These are phyloP conservation scores for Jamesozyma lodderae DNA, from an alignment of 805 yeast genomes.

Conservation along the genomic window DNA sequence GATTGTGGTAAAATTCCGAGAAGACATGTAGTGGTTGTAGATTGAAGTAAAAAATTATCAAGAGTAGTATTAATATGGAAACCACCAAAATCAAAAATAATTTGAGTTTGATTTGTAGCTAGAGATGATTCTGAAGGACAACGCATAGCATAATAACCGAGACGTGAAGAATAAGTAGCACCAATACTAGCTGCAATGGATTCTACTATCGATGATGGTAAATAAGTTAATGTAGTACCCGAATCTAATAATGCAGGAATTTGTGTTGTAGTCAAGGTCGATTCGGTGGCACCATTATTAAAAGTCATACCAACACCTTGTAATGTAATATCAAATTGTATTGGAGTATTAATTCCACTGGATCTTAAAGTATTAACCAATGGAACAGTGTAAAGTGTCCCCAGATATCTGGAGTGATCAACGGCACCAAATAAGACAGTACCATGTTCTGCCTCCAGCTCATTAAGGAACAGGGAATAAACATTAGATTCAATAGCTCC, in stretches of 20 bases:
- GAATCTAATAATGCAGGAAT: slow-evolving; percentile 43
- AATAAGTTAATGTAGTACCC: slow-evolving; percentile 43
- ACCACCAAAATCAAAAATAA: slow-evolving; percentile 53
- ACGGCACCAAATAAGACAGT: slow-evolving; percentile 65
- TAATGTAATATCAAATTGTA: slow-evolving; percentile 23
- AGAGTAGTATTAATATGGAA: slow-evolving; percentile 44
- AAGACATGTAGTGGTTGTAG: slow-evolving; percentile 31
- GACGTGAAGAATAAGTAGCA: slow-evolving; percentile 34
- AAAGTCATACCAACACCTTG: slow-evolving; percentile 22
- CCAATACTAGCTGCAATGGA: slow-evolving; percentile 32
- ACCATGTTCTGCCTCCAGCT: slow-evolving; percentile 36
- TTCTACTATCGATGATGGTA: slow-evolving; percentile 33
- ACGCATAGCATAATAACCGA: slow-evolving; percentile 39
- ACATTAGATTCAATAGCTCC: slow-evolving; percentile 48
- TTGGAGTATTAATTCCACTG: slow-evolving; percentile 12
- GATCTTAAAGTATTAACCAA: slow-evolving; percentile 33
- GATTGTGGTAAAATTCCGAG: slow-evolving; percentile 32
- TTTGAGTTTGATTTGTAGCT: slow-evolving; percentile 19
- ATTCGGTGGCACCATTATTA: slow-evolving; percentile 4
- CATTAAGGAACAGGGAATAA: slow-evolving; percentile 56
- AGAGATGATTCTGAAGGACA: slow-evolving; percentile 29
- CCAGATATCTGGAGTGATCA: slow-evolving; percentile 53
- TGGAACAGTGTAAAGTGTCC: slow-evolving; percentile 42
- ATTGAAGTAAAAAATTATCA: slow-evolving; percentile 22
- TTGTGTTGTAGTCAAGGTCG: slow-evolving; percentile 21